These are phyloP conservation scores for Heterobasidion annosum DNA, from an alignment of 1,284 basidiomycete genomes.

Conservation along the genomic window DNA sequence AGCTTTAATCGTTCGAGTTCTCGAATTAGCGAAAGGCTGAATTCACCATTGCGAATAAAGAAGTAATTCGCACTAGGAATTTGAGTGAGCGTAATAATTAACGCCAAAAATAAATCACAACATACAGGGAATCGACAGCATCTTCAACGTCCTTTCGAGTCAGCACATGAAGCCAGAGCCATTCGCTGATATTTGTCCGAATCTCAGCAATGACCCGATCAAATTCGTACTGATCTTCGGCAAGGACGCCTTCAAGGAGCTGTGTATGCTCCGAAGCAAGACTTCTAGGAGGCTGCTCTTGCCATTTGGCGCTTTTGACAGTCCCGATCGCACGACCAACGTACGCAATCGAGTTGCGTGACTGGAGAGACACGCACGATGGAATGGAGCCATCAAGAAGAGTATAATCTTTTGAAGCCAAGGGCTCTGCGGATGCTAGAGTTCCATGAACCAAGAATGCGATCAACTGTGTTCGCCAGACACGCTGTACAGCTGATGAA, in stretches of 20 bases:
- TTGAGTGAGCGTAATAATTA: conserved; percentile 9
- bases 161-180: conserved; percentile 86
- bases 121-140: conserved; percentile 65
- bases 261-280: conserved; percentile 57
- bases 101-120: conserved; percentile 3
- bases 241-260: conserved; percentile 55
- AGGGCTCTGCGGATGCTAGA: conserved; percentile 44
- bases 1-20: conserved; percentile 76
- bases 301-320: conserved; percentile 73
- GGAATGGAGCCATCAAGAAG: conserved; percentile 64
- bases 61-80: conserved; percentile 68
- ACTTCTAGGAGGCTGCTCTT: conserved; percentile 61
- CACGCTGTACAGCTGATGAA: conserved; percentile 63
- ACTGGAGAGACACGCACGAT: conserved; percentile 58
- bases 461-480: conserved; percentile 72
- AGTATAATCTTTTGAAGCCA: conserved; percentile 44
- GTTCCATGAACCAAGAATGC: conserved; percentile 77
- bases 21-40: conserved; percentile 69
- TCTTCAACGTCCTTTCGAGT: conserved; percentile 77
- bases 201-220: conserved; percentile 66
- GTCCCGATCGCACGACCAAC: conserved; percentile 83
- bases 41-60: conserved; percentile 82
- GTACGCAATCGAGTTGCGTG: conserved; percentile 77
- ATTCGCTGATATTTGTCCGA: conserved; percentile 71
- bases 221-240: conserved; percentile 71